phyloP scores from a whole-genome alignment of 805 yeast genomes.

The Wickerhamomyces chambardii region DNA sequence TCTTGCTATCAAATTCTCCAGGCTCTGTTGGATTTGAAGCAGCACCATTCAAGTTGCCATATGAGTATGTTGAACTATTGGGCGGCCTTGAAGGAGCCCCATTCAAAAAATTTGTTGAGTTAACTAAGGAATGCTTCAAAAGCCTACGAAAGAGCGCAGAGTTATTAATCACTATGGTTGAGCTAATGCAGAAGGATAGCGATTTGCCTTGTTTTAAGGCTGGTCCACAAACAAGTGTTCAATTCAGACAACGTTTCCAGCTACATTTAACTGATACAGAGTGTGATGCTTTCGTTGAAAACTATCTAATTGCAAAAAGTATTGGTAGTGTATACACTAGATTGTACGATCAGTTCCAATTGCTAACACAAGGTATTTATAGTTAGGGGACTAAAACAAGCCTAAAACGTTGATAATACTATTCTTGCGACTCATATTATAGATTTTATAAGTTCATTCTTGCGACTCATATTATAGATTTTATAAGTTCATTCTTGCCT shows the following conservation, averaged over 20 bases:
- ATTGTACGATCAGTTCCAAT: constrained; percentile 89
- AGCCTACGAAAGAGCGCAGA: constrained; percentile 68
- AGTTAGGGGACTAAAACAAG: too few species aligned
- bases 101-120: constrained; percentile 48
- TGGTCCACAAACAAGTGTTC: constrained; percentile 75
- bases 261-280: constrained; percentile 65
- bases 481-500: too few species aligned
- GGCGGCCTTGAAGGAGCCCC: constrained; percentile 68
- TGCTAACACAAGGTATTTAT: constrained; percentile 92
- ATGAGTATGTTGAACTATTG: constrained; percentile 79
- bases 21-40: constrained; percentile 97
- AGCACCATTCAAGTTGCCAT: constrained; percentile 90
- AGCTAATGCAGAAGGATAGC: constrained; percentile 90
- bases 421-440: too few species aligned
- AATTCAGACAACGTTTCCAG: constrained; percentile 76
- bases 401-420: too few species aligned
- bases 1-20: constrained; percentile 86
- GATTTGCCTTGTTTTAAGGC: constrained; percentile 85
- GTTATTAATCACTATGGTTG: constrained; percentile 74
- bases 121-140: constrained; percentile 68
- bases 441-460: too few species aligned
- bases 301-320: constrained; percentile 67
- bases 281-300: constrained; percentile 72
- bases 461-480: too few species aligned
- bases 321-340: constrained; percentile 85